A percentile compares a stretch with the other conserved stretches of the same genome.
These are phyloP conservation scores for Heliamphora exappendiculata DNA, from an alignment of 148 eudicot genomes.

Conservation along the genomic window DNA sequence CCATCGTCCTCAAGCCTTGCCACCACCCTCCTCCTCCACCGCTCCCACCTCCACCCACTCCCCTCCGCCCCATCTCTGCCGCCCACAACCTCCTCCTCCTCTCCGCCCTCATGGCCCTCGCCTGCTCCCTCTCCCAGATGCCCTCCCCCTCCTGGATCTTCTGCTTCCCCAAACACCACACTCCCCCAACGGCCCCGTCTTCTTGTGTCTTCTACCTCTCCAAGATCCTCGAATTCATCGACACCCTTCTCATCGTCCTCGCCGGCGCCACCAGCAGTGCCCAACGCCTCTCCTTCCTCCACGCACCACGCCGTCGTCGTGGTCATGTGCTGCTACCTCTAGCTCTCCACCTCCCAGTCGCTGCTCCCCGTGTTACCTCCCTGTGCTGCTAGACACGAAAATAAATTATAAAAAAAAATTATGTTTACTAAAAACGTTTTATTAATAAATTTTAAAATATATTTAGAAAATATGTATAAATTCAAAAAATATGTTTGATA, in stretches of 20 bases:
- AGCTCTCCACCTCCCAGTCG: slow-evolving; percentile 51
- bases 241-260: slow-evolving; percentile 47
- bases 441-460: no score
- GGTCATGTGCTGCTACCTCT: slow-evolving; percentile 65
- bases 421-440: no score
- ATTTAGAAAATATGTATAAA: no score
- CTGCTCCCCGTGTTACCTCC: slow-evolving; percentile 53
- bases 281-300: slow-evolving; percentile 53
- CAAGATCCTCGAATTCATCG: no score
- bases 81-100: slow-evolving; percentile 51
- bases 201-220: slow-evolving; percentile 89
- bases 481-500: no score
- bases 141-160: slow-evolving; percentile 32
- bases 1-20: slow-evolving; percentile 42
- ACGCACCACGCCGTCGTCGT: slow-evolving; percentile 53
- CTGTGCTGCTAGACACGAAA: no score
- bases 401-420: no score
- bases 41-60: slow-evolving; percentile 22
- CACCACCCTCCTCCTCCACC: slow-evolving; percentile 39
- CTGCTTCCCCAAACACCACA: slow-evolving; percentile 56
- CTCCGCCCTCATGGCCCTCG: slow-evolving; percentile 57
- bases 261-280: slow-evolving; percentile 29
- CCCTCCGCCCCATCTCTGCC: slow-evolving; percentile 37
- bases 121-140: slow-evolving; percentile 52
- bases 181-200: slow-evolving; percentile 53